Evolutionary conservation across 164 flowering plant species (phyloP), one percentile per base, ranked within the genome.

Genomic region (Aristolochia californica): DNA sequence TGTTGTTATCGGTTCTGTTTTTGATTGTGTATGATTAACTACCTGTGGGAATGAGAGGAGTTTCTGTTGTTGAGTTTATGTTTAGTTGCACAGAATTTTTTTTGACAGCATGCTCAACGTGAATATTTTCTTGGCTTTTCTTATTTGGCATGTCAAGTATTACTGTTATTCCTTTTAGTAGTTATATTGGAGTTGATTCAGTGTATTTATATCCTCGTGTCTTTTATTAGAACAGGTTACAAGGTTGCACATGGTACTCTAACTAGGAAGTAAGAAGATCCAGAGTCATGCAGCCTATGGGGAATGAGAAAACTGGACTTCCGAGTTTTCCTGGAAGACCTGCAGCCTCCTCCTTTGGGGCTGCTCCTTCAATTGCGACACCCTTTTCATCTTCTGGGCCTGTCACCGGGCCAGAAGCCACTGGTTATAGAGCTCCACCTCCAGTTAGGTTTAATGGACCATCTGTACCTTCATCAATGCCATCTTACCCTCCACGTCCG

Each of bases 381-480:
- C 90, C 95, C 11, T 80, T 75, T 74, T 61, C 56, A 48, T 72
- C 90, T 15, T 69, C 78, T 64, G 68, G 65, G 34, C 68, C 82
- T 43, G 67, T 61, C 43, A 65, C 28, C 26, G 78, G 78, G 49
- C n/a, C 75, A 24, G 74, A 64, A 18, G 21, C 67, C 50, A 59
- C 79, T 59, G 72, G 72, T 51, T 72, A 72, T 64, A 64, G 79
- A 62, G 54, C 75, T 48, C 25, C 63, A 5, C 72, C 79, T 44
- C 85, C 68, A 48, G 59, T 73, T 21, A 61, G 78, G 53, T 73
- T 74, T 63, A 80, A 59, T 72, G 76, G 74, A 65, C 80, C 83
- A 40, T 65, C 79, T 21, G 55, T 75, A 48, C 66, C 83, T 60
- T 59, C 77, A 34, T 62, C 73, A 13, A 70, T 62, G 23, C n/a